These are phyloP conservation scores for Sequoia sempervirens DNA, from an alignment of 75 land plant species.

Conservation along the genomic window DNA sequence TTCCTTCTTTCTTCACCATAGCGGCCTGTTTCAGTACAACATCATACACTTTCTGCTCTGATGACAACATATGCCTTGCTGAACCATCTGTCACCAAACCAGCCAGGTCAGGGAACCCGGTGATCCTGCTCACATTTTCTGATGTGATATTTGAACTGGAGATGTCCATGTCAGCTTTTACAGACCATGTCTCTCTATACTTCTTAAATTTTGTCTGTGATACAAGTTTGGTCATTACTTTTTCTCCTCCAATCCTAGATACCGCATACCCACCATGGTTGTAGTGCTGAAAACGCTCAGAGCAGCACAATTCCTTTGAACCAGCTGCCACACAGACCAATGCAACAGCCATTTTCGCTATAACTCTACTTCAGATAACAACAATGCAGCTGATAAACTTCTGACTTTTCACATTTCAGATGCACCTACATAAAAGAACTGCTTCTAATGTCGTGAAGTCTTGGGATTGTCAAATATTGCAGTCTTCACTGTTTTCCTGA, in stretches of 20 bases:
- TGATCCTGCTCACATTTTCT: not conserved
- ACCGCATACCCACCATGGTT: not conserved
- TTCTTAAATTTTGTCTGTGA: not conserved
- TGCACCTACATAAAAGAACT: not conserved
- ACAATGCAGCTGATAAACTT: not conserved
- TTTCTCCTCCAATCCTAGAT: constrained; percentile 6
- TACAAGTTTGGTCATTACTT: not conserved
- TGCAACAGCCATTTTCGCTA: constrained; percentile 6
- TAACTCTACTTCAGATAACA: not conserved
- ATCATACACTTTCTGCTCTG: constrained; percentile 63
- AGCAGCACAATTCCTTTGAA: constrained; percentile 5
- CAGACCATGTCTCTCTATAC: not conserved
- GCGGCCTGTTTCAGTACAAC: constrained; percentile 82
- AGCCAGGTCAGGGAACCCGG: not conserved
- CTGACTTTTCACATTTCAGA: not conserved
- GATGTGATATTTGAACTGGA: not conserved
- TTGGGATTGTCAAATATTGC: not conserved
- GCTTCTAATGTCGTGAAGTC: not conserved
- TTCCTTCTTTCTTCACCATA: constrained; percentile 37
- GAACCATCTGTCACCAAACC: constrained; percentile 1
- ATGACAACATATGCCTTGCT: constrained; percentile 19
- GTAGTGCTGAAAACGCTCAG: not conserved
- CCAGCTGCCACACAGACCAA: not conserved
- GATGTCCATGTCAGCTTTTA: not conserved
- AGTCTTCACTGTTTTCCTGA: not conserved